phyloP scores from a whole-genome alignment of 164 flowering plant species.

The Chimonanthus praecox region DNA sequence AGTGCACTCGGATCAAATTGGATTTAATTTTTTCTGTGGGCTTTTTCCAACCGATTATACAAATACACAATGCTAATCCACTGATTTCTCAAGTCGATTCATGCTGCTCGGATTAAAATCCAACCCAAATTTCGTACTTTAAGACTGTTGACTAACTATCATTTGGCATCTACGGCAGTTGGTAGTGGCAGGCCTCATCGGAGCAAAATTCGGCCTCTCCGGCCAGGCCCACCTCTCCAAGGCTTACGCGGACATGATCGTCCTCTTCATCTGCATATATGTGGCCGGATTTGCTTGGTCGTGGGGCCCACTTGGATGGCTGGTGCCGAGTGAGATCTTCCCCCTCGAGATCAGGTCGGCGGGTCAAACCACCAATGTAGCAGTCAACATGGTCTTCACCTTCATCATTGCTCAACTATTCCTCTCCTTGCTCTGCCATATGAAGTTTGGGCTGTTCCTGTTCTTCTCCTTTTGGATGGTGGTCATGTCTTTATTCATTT shows the following conservation, averaged over 20 bases:
- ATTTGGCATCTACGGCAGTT: slow-evolving; percentile 23
- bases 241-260: slow-evolving; percentile 63
- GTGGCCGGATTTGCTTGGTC: slow-evolving; percentile 90
- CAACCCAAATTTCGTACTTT: too few relatives aligned
- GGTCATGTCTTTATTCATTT: slow-evolving; percentile 52
- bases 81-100: too few relatives aligned
- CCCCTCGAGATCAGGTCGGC: slow-evolving; percentile 53
- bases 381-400: slow-evolving; percentile 85
- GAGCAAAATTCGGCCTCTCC: slow-evolving; percentile 47
- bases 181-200: slow-evolving; percentile 48
- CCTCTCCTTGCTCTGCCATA: slow-evolving; percentile 67
- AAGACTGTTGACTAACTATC: too few relatives aligned
- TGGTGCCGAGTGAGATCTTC: too few relatives aligned
- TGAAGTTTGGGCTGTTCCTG: slow-evolving; percentile 77
- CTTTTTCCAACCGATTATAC: too few relatives aligned
- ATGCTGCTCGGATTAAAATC: too few relatives aligned
- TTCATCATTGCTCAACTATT: slow-evolving; percentile 66
- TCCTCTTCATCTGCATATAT: slow-evolving; percentile 64
- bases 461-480: slow-evolving; percentile 67
- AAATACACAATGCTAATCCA: too few relatives aligned
- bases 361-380: slow-evolving; percentile 70
- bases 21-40: too few relatives aligned
- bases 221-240: slow-evolving; percentile 53
- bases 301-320: slow-evolving; percentile 81
- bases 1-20: too few relatives aligned